These are phyloP conservation scores for Cercospora nicotianae DNA, from an alignment of 2,329 filamentous ascomycete species.

Conservation along the genomic window DNA sequence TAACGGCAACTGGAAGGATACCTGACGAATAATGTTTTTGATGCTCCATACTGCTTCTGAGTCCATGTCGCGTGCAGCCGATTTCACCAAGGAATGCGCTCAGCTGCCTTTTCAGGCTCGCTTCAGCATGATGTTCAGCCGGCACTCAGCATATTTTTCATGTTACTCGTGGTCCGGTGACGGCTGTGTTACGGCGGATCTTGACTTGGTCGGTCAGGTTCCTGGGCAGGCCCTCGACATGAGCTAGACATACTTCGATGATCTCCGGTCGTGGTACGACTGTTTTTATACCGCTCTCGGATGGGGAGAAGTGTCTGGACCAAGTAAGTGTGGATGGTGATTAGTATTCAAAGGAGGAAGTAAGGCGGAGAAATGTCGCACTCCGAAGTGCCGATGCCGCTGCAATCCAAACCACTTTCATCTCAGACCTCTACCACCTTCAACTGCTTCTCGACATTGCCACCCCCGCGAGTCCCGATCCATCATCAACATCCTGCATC, in stretches of 20 bases:
- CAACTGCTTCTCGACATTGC: not conserved
- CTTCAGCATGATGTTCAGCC: no score
- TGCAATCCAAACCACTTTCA: not conserved
- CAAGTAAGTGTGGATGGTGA: not conserved
- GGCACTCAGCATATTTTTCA: no score
- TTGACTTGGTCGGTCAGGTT: no score
- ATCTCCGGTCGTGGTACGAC: not conserved
- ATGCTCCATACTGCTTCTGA: no score
- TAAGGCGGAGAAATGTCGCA: not conserved
- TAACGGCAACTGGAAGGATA: not conserved
- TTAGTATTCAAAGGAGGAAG: not conserved
- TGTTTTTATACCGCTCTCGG: not conserved
- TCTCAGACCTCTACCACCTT: not conserved
- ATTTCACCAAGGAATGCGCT: no score
- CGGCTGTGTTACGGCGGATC: no score
- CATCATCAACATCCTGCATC: not conserved
- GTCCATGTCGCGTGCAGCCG: no score
- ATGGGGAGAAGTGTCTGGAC: not conserved
- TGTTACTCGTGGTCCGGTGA: no score
- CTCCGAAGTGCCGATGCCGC: not conserved
- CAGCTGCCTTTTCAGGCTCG: no score
- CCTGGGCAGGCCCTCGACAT: no score
- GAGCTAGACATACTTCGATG: no score
- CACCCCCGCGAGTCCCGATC: not conserved
- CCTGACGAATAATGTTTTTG: not conserved